phyloP scores from a whole-genome alignment of 1,139 yeast genomes.

The Kodamaea sp. region DNA sequence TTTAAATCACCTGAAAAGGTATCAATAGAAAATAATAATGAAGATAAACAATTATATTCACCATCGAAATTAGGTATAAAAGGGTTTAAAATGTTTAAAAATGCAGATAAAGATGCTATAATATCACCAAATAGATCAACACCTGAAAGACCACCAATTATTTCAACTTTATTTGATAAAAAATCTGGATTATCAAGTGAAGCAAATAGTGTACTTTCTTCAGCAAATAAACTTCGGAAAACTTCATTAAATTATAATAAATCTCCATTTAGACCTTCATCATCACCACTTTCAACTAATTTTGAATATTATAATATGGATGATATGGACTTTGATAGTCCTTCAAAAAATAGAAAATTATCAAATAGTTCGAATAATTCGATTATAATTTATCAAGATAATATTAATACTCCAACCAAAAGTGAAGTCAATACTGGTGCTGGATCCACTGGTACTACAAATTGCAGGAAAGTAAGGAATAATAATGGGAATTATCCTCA shows the following conservation, averaged over 20 bases:
- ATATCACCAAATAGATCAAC: conserved; percentile 29
- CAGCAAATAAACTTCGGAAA: conserved; percentile 14
- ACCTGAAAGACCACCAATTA: conserved; percentile 18
- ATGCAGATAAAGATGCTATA: conserved; percentile 30
- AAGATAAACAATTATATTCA: conserved; percentile 16
- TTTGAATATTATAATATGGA: conserved; percentile 32
- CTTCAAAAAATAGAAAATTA: conserved; percentile 33
- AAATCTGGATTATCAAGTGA: conserved; percentile 5
- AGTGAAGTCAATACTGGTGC: conserved; percentile 4
- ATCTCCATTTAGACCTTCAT: conserved; percentile 20
- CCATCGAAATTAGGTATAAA: conserved; percentile 32
- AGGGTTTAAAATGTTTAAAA: conserved; percentile 35
- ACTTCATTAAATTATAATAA: conserved; percentile 14
- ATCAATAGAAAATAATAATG: not conserved
- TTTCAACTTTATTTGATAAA: conserved; percentile 18
- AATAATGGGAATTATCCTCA: conserved; percentile 1
- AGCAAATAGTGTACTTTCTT: conserved; percentile 3
- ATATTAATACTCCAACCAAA: conserved; percentile 8
- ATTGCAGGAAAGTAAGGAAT: conserved; percentile 3
- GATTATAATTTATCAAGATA: conserved; percentile 16
- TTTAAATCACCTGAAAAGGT: conserved; percentile 8
- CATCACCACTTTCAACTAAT: conserved; percentile 16
- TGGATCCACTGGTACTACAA: too few relatives aligned
- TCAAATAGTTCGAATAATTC: conserved; percentile 19
- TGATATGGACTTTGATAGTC: conserved; percentile 31